Evolutionary conservation across 768 basidiomycete species (phyloP), one percentile per base, ranked within the genome.

Genomic region (Boletus sp.): DNA sequence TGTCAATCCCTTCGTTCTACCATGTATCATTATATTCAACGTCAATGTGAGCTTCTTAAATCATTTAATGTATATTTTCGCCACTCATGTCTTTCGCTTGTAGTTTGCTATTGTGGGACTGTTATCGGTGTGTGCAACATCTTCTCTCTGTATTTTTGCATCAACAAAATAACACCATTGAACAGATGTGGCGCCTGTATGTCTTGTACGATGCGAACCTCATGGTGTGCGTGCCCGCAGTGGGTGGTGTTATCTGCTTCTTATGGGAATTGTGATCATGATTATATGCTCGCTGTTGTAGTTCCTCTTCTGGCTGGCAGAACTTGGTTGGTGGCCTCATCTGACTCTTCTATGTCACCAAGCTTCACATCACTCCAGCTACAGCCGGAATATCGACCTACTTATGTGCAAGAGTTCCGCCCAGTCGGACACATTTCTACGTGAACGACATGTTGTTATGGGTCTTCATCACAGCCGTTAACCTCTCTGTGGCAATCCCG

Each of bases 181-280:
- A n/a, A n/a, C n/a, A n/a, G 67, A 59, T 67, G 4, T 70, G 65
- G 65, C 68, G 65, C 15, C 57, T 68, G 47, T 69, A 52, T 39
- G 36, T 65, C 9, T 29, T 68, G 40, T 69, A 60, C 40, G 61
- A 58, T 36, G 41, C 49, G 18, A 29, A 47, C 8, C 11, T 50
- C 32, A 29, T 3, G 45, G 33, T 65, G 7, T 68, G 68, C 42
- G 24, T 64, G 3, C 56, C 66, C 2, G 51, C 68, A 8, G 68
- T 69, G 12, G 10, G 59, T 54, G 15, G 10, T 41, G 32, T 46
- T n/a, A 11, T 1, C 32, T 1, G 41, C 15, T 3, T 18, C 18
- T 5, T 2, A 30, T 3, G 5, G 11, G 24, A 24, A 24, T 24
- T 17, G n/a, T 4, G n/a, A 17, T 14, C 17, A 14, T 42, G 57